Evolutionary conservation across 306 rosid genomes (phyloP).

Genomic region (Lathyrus tuberosus): DNA sequence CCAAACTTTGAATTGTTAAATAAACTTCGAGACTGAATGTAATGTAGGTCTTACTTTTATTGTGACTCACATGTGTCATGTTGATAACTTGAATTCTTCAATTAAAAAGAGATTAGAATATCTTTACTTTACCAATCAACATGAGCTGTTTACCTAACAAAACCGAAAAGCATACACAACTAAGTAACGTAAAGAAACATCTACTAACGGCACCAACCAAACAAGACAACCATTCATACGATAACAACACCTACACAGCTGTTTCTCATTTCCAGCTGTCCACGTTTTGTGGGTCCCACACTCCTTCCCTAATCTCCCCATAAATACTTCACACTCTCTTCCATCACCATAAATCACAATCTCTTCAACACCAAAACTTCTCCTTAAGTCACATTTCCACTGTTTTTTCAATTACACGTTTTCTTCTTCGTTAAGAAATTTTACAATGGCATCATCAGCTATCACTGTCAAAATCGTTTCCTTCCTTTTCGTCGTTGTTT

Average conservation of each 20-base stretch:
- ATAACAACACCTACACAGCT: not conserved
- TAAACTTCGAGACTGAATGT: too few relatives aligned
- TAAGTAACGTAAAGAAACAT: not conserved
- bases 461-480: slow-evolving; percentile 17
- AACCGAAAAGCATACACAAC: not conserved
- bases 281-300: not conserved
- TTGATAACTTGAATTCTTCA: too few relatives aligned
- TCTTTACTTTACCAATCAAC: too few relatives aligned
- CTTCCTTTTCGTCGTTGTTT: slow-evolving; percentile 25
- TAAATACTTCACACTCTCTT: not conserved
- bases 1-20: too few relatives aligned
- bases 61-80: too few relatives aligned
- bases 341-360: not conserved
- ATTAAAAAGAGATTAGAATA: too few relatives aligned
- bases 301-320: not conserved
- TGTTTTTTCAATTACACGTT: not conserved
- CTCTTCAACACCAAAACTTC: not conserved
- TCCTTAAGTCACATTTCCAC: not conserved
- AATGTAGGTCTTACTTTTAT: too few relatives aligned
- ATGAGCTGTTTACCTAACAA: not conserved
- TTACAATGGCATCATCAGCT: slow-evolving; percentile 44
- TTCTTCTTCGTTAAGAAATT: not conserved
- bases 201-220: not conserved
- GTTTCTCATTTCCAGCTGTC: not conserved
- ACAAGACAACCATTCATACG: not conserved